A percentile compares a stretch with the other conserved stretches of the same genome.
Conservation (phyloP, 305 asterid species). For the Solanum hybrid region DNA sequence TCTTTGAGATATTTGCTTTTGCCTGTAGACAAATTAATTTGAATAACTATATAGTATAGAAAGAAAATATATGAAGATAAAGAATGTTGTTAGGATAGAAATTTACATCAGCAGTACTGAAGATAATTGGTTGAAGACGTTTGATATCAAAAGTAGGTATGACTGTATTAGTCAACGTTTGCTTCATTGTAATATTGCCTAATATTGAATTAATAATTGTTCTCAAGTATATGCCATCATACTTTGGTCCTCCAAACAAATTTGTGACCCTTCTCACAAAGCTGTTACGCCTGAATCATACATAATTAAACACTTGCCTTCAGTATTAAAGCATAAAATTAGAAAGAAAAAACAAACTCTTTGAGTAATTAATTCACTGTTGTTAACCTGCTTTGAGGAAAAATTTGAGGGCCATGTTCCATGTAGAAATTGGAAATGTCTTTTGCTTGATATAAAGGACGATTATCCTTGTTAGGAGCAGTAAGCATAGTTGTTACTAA, state of each 20-base stretch:
- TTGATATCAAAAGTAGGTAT: conserved; percentile 74
- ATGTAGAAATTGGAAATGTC: conserved; percentile 45
- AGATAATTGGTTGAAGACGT: conserved; percentile 64
- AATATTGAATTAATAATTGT: conserved; percentile 26
- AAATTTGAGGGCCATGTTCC: conserved; percentile 42
- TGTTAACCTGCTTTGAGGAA: conserved; percentile 30
- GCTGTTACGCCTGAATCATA: conserved; percentile 26
- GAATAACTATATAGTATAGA: background rate
- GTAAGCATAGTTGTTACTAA: conserved; percentile 54
- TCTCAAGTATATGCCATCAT: conserved; percentile 51
- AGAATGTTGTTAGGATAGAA: background rate
- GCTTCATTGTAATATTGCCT: conserved; percentile 45
- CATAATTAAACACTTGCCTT: background rate
- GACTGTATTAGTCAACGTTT: conserved; percentile 50
- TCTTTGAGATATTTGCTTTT: conserved; percentile 19
- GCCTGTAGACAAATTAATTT: conserved; percentile 27
- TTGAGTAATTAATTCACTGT: background rate
- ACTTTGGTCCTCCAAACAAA: conserved; percentile 61
- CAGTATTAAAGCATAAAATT: background rate
- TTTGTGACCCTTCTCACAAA: conserved; percentile 19
- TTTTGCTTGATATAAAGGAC: conserved; percentile 46
- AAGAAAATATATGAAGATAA: background rate
- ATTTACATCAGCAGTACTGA: conserved; percentile 59
- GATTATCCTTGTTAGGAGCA: conserved; percentile 45
- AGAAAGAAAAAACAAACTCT: background rate